Percentiles rank a stretch among this genome's conserved stretches.
Evolutionary conservation across 768 basidiomycete genomes (phyloP).

Genomic region (Pleurotus platypus): DNA sequence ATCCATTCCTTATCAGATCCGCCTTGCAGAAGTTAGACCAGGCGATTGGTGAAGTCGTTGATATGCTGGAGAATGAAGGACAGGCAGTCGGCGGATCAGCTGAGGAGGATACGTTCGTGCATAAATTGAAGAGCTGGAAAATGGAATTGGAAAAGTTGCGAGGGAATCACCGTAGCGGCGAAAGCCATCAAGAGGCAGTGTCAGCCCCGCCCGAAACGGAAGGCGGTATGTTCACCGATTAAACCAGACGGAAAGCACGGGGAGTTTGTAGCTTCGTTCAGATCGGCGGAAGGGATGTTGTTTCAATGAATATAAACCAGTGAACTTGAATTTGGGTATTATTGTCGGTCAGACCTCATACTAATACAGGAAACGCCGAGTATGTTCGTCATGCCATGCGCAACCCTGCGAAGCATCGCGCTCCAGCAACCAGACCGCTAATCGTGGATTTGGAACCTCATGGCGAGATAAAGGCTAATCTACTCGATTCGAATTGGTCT

Average conservation of each 20-base stretch:
- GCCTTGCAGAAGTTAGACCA: slow-evolving; percentile 41
- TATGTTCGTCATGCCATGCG: no score
- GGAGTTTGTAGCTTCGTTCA: background rate
- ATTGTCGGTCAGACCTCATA: no score
- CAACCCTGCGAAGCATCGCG: no score
- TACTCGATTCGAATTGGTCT: slow-evolving; percentile 2
- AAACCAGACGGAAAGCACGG: background rate
- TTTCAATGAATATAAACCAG: no score
- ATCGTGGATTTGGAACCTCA: no score
- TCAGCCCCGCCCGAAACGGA: slow-evolving; percentile 11
- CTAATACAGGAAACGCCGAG: background rate
- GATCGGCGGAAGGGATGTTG: background rate
- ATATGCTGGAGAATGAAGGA: slow-evolving; percentile 41
- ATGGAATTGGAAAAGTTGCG: slow-evolving; percentile 34
- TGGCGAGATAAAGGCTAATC: background rate
- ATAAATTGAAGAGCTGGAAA: slow-evolving; percentile 40
- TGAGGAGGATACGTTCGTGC: slow-evolving; percentile 28
- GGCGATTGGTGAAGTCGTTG: slow-evolving; percentile 38
- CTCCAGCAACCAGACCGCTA: no score
- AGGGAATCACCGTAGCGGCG: slow-evolving; percentile 11
- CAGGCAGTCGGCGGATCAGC: slow-evolving; percentile 27
- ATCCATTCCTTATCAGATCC: slow-evolving; percentile 42
- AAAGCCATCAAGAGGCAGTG: background rate
- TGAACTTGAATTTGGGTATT: no score
- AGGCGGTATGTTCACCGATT: slow-evolving; percentile 25